A percentile compares a stretch with the other conserved stretches of the same genome.
These are phyloP conservation scores for Diaporthe destruens DNA, from an alignment of 2,329 filamentous ascomycete genomes.

Conservation along the genomic window DNA sequence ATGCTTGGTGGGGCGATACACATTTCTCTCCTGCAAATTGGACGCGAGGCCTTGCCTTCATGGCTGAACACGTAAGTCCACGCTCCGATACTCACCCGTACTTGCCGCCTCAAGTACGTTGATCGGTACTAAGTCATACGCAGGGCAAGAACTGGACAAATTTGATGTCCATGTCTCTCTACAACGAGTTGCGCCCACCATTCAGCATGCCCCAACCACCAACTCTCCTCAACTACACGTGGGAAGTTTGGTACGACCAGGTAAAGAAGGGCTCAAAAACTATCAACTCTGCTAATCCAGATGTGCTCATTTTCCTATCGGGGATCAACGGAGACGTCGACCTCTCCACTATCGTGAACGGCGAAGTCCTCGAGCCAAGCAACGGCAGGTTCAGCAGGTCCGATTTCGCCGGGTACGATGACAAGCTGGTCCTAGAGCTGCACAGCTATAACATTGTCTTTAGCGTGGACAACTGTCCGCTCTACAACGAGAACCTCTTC, in stretches of 20 bases:
- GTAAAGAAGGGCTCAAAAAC: slow-evolving; percentile 61
- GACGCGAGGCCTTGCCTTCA: slow-evolving; percentile 70
- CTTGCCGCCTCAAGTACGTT: slow-evolving; percentile 37
- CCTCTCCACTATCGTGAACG: slow-evolving; percentile 63
- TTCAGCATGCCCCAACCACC: slow-evolving; percentile 46
- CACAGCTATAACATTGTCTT: slow-evolving; percentile 70
- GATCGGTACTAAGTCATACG: slow-evolving; percentile 41
- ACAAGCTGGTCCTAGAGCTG: slow-evolving; percentile 71
- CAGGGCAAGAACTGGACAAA: slow-evolving; percentile 62
- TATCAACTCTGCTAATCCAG: slow-evolving; percentile 64
- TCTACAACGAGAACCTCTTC: slow-evolving; percentile 60
- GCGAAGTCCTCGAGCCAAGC: slow-evolving; percentile 61
- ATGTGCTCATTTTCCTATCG: slow-evolving; percentile 69
- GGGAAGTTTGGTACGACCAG: slow-evolving; percentile 67
- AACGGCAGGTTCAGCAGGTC: slow-evolving; percentile 56
- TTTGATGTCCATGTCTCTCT: slow-evolving; percentile 63
- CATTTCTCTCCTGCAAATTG: slow-evolving; percentile 71
- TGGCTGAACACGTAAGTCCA: slow-evolving; percentile 68
- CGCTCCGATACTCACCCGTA: background rate
- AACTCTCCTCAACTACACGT: slow-evolving; percentile 62
- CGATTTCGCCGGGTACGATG: slow-evolving; percentile 62
- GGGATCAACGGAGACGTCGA: slow-evolving; percentile 70
- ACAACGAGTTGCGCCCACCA: slow-evolving; percentile 66
- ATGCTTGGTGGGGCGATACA: slow-evolving; percentile 72
- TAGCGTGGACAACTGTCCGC: slow-evolving; percentile 57